Conservation (phyloP, 2,329 filamentous ascomycete species). For the Emericellopsis atlantica region DNA sequence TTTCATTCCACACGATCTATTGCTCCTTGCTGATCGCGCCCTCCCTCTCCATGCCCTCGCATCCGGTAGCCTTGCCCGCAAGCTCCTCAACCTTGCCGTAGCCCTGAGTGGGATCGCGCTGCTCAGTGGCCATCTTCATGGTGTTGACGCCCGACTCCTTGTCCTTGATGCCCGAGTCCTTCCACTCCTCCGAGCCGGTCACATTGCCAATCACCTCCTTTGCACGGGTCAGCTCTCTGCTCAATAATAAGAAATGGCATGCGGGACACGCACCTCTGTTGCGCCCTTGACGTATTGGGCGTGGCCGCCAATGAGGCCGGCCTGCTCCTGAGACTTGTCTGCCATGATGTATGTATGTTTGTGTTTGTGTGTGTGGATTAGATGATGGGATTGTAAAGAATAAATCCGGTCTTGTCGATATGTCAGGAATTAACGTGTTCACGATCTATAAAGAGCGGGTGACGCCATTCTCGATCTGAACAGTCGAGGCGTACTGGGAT, state of each 20-base stretch:
- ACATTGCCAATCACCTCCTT: constrained; percentile 47
- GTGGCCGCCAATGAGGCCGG: constrained; percentile 50
- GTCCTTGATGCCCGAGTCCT: constrained; percentile 48
- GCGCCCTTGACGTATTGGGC: constrained; percentile 58
- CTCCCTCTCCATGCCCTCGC: constrained; percentile 57
- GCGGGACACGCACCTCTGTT: constrained; percentile 36
- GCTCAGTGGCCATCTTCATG: constrained; percentile 48
- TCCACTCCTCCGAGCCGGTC: constrained; percentile 52
- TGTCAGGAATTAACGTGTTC: too few species aligned
- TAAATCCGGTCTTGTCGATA: background rate
- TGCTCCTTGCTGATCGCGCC: constrained; percentile 36
- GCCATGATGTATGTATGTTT: constrained; percentile 9
- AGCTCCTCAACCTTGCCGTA: constrained; percentile 53
- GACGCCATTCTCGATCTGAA: too few species aligned
- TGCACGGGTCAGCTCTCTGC: background rate
- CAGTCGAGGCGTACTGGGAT: too few species aligned
- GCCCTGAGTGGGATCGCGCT: constrained; percentile 41
- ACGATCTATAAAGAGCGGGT: too few species aligned
- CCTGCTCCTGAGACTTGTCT: constrained; percentile 21
- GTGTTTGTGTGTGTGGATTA: background rate
- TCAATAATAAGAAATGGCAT: background rate
- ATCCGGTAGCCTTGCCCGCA: constrained; percentile 50
- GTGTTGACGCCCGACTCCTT: constrained; percentile 47
- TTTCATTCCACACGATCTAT: constrained; percentile 3
- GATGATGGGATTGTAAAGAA: background rate